Base-by-base conservation (phyloP, 2,329 filamentous ascomycete species). In the Zymoseptoria passerinii region DNA sequence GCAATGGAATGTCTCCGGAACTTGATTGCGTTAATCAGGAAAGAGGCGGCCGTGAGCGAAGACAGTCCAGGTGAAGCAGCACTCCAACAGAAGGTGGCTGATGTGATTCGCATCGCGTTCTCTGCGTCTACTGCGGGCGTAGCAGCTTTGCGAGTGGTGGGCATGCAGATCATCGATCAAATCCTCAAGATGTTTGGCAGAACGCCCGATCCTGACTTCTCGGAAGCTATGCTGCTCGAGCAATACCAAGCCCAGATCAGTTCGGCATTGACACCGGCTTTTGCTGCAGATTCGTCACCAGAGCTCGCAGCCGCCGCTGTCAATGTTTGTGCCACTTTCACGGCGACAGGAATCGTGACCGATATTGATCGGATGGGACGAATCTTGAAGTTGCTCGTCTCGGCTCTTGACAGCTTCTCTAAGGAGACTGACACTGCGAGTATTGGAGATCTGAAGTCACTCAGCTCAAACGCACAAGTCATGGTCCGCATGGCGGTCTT, bases 401-500 rank as follows among this genome's bases (percentile, higher is more conserved):
- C 87, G 50, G 92, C 92, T 0, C 80, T 99, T 1, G 92, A 97
- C 68, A 96, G 92, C 73, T 96, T 97, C 69, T 90, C 90, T 1
- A 78, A 76, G 51, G 89, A 95, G 61, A 80, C 83, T 0, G 89
- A 95, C 67, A 88, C 87, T 50, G 90, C 89, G 0, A 85, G 90
- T 20, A 97, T 99, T 70, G 94, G 94, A 16, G 95, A 99, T 65
- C 80, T 99, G 5, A 90, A 90, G 73, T 90, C 90, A 0, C 83
- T 99, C 18, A 96, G 92, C 70, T 91, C 92, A 1, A 99, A 99
- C 71, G 92, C 94, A 0, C 89, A 95, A 70, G 90, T 96, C 53
- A 99, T 99, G 94, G 90, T 99, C 57, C 96, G 95, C 74, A 94
- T 97, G 83, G 88, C 94, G 0, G 88, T 99, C 1, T 95, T 96